phyloP scores from a whole-genome alignment of 768 basidiomycete genomes.

The Collybiopsis confluens region DNA sequence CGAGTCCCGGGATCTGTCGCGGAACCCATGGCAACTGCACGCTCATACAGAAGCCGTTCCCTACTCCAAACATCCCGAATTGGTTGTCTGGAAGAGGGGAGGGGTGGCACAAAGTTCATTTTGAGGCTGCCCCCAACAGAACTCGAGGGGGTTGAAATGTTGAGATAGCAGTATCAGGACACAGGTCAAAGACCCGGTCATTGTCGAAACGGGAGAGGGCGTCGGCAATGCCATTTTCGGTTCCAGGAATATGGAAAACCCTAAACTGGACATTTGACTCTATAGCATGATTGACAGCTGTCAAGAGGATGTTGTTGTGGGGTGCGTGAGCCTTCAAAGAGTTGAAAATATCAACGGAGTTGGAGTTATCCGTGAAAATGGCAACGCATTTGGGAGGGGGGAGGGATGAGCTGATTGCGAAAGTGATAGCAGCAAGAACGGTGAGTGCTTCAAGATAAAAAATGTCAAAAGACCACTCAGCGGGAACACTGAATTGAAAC shows the following conservation, averaged over 20 bases:
- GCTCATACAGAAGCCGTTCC: background rate
- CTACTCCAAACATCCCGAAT: background rate
- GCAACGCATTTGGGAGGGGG: no score
- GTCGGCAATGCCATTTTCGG: slow-evolving; percentile 18
- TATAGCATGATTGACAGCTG: slow-evolving; percentile 12
- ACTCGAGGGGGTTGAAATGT: background rate
- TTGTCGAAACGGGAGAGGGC: slow-evolving; percentile 13
- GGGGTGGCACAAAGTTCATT: background rate
- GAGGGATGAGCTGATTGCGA: background rate
- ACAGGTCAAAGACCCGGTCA: background rate
- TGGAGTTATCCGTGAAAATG: slow-evolving; percentile 15
- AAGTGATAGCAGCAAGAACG: background rate
- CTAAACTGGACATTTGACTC: slow-evolving; percentile 9
- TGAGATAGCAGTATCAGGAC: background rate
- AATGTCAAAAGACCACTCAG: background rate
- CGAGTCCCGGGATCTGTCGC: background rate
- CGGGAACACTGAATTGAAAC: slow-evolving; percentile 4
- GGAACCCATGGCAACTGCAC: background rate
- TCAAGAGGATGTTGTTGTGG: slow-evolving; percentile 15
- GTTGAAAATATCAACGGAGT: slow-evolving; percentile 20
- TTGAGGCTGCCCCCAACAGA: background rate
- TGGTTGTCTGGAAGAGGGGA: background rate
- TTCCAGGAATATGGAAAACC: slow-evolving; percentile 20
- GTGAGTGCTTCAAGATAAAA: no score
- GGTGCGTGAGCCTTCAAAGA: slow-evolving; percentile 9